Percentiles rank a stretch among this genome's conserved stretches.
These are phyloP conservation scores for Tilletia setariae DNA, from an alignment of 1,284 basidiomycete genomes.

Conservation along the genomic window DNA sequence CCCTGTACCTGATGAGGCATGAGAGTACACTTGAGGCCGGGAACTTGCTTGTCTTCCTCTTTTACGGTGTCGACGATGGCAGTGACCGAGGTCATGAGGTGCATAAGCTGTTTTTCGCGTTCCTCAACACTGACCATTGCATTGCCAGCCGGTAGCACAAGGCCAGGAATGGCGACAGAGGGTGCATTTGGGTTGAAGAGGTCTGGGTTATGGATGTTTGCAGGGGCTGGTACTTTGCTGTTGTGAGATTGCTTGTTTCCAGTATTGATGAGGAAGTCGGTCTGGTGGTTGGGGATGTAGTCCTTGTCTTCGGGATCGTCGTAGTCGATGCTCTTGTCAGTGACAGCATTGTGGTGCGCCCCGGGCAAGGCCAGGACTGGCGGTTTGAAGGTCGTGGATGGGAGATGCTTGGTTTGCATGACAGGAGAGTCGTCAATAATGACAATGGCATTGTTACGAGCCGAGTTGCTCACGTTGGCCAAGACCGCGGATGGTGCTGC, in stretches of 20 bases:
- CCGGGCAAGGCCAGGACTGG: neutral
- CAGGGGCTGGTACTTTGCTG: neutral
- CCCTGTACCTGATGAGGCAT: conserved; percentile 84
- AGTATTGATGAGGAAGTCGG: neutral
- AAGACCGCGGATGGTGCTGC: neutral
- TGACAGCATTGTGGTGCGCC: neutral
- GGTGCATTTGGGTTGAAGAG: neutral
- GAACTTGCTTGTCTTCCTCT: conserved; percentile 19
- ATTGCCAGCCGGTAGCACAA: neutral
- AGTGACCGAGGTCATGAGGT: conserved; percentile 36
- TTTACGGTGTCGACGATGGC: conserved; percentile 36
- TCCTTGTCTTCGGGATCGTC: conserved; percentile 5
- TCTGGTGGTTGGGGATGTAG: neutral
- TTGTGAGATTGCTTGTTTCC: neutral
- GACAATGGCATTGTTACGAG: conserved; percentile 6
- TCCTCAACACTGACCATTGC: conserved; percentile 28
- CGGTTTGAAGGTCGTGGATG: neutral
- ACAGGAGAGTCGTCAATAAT: conserved; percentile 1
- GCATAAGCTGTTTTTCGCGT: conserved; percentile 40
- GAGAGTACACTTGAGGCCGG: conserved; percentile 63
- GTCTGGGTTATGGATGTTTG: neutral
- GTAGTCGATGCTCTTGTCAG: conserved; percentile 1
- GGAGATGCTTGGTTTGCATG: neutral
- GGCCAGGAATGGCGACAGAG: neutral
- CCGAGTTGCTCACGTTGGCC: conserved; percentile 10